Conservation (phyloP, 1,284 basidiomycete genomes). For the Cerioporus squamosus region DNA sequence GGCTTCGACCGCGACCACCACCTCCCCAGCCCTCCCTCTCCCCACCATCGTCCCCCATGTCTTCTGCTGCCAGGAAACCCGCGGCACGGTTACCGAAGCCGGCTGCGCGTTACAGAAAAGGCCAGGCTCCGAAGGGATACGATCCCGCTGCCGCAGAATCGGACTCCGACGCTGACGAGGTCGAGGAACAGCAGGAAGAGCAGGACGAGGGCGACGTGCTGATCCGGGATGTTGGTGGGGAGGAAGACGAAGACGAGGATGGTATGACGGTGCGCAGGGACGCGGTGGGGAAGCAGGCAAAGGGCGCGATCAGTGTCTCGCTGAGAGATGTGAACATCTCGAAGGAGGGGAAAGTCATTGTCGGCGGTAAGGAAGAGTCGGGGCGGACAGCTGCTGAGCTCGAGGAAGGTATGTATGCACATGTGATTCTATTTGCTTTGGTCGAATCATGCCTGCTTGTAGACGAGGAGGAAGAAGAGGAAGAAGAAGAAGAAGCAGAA, state of each 20-base stretch:
- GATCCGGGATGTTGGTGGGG: conserved; percentile 55
- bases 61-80: conserved; percentile 53
- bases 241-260: conserved; percentile 53
- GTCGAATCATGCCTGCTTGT: neutral
- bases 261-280: conserved; percentile 44
- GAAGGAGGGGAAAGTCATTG: conserved; percentile 75
- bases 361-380: conserved; percentile 74
- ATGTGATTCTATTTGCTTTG: neutral
- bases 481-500: conserved; percentile 50
- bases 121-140: conserved; percentile 80
- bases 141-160: conserved; percentile 60
- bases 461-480: conserved; percentile 31
- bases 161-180: conserved; percentile 69
- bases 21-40: neutral
- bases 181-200: conserved; percentile 46
- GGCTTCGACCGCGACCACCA: too few relatives aligned
- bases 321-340: conserved; percentile 79
- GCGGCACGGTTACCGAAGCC: conserved; percentile 74
- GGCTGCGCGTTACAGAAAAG: conserved; percentile 82
- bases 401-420: conserved; percentile 43
- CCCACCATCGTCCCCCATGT: conserved; percentile 15
- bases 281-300: conserved; percentile 38
- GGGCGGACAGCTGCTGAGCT: conserved; percentile 62
- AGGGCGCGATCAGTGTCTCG: conserved; percentile 66
- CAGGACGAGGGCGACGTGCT: conserved; percentile 61